Percentiles rank a stretch among this genome's conserved stretches.
These are phyloP conservation scores for Madurella fahalii DNA, from an alignment of 2,329 filamentous ascomycete species.

Conservation along the genomic window DNA sequence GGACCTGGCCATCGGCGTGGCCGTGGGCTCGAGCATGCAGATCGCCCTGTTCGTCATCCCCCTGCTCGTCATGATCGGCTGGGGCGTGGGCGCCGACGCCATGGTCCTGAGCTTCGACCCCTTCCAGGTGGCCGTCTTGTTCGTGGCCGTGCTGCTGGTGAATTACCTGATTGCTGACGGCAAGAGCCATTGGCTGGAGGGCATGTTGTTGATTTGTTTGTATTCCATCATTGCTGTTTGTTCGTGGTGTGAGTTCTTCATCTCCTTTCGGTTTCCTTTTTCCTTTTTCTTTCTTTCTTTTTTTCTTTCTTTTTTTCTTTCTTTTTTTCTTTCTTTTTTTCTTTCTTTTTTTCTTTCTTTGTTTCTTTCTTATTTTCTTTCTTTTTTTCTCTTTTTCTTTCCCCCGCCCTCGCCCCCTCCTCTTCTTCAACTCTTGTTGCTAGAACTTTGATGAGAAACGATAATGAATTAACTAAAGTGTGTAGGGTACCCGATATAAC, in stretches of 20 bases:
- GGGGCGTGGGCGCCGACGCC: constrained; percentile 65
- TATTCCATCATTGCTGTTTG: constrained; percentile 75
- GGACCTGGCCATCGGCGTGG: constrained; percentile 77
- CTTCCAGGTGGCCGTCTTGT: constrained; percentile 83
- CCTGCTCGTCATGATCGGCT: constrained; percentile 71
- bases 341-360: constrained; percentile 22
- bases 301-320: neutral
- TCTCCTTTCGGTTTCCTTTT: too few relatives aligned
- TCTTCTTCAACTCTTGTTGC: too few relatives aligned
- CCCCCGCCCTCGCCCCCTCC: too few relatives aligned
- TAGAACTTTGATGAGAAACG: constrained; percentile 4
- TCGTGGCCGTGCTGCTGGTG: constrained; percentile 77
- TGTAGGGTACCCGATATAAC: too few relatives aligned
- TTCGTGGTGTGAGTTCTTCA: constrained; percentile 59
- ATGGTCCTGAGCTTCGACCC: constrained; percentile 85
- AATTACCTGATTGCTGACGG: constrained; percentile 85
- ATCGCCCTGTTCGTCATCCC: constrained; percentile 77
- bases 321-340: too few relatives aligned
- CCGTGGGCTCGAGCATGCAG: constrained; percentile 76
- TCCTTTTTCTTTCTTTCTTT: neutral
- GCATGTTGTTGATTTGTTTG: constrained; percentile 68
- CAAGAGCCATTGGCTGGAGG: constrained; percentile 78
- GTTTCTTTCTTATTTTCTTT: too few relatives aligned
- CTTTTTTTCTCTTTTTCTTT: neutral
- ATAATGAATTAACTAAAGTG: neutral